Conservation (phyloP, 106 monocot species). For the Dendrobium chrysotoxum region DNA sequence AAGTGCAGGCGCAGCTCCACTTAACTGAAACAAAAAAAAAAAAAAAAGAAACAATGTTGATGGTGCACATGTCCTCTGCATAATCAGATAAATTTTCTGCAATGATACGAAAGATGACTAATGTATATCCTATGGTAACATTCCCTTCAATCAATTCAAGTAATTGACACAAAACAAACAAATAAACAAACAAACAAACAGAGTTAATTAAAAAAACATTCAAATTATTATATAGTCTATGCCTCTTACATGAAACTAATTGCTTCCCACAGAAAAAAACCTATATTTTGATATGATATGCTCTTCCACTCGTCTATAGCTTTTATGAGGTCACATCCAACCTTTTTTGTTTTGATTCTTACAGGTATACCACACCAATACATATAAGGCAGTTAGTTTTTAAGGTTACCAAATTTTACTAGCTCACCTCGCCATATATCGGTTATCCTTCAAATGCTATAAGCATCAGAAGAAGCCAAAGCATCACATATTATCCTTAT, state of each 20-base stretch:
- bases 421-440: not conserved
- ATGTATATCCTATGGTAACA: not conserved
- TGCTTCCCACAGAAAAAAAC: not conserved
- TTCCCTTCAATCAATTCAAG: not conserved
- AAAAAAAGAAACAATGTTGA: not conserved
- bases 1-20: constrained; percentile 52
- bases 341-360: not conserved
- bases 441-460: not conserved
- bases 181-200: not conserved
- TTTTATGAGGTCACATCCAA: not conserved
- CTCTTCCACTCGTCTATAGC: not conserved
- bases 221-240: not conserved
- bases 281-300: not conserved
- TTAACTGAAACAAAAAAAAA: constrained; percentile 50
- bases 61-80: not conserved
- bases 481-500: not conserved
- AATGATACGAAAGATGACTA: not conserved
- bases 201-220: not conserved
- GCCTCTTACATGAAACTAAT: not conserved
- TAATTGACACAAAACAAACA: not conserved
- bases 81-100: not conserved
- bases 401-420: not conserved
- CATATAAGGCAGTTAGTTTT: not conserved
- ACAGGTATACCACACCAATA: not conserved
- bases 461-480: not conserved